Conservation (phyloP, 176 grass and related monocot genomes). For the Eremochloa ophiuroides region DNA sequence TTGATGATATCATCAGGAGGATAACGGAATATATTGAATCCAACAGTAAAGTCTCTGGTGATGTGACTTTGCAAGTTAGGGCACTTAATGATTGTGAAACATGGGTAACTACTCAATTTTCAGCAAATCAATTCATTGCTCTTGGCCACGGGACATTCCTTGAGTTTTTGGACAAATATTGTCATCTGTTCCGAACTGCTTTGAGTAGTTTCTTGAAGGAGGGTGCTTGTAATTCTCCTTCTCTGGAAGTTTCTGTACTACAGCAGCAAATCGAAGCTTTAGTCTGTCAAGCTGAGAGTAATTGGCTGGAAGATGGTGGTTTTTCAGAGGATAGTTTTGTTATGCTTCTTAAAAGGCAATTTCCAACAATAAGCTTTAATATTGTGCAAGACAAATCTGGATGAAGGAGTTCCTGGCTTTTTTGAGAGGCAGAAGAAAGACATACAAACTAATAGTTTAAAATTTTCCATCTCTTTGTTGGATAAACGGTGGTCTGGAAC, state of each 20-base stretch:
- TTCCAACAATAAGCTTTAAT: conserved; percentile 68
- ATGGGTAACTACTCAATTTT: conserved; percentile 60
- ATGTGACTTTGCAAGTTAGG: conserved; percentile 23
- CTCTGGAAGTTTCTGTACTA: conserved; percentile 47
- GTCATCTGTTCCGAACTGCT: conserved; percentile 40
- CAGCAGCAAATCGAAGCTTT: conserved; percentile 63
- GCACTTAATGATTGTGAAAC: conserved; percentile 68
- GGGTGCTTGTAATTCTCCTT: conserved; percentile 28
- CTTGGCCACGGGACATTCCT: conserved; percentile 81
- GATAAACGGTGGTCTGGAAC: conserved; percentile 57
- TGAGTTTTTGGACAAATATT: conserved; percentile 72
- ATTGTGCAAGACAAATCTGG: conserved; percentile 40
- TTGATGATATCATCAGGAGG: conserved; percentile 66
- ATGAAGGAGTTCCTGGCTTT: conserved; percentile 20
- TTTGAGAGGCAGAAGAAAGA: conserved; percentile 41
- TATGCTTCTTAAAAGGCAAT: conserved; percentile 75
- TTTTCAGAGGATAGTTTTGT: conserved; percentile 49
- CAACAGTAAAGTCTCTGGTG: conserved; percentile 31
- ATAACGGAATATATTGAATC: conserved; percentile 63
- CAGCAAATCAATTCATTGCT: conserved; percentile 64
- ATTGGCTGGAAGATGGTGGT: conserved; percentile 38
- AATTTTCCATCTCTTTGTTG: conserved; percentile 78
- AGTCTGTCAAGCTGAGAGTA: conserved; percentile 55
- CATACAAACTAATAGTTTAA: conserved; percentile 40
- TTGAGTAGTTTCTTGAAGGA: conserved; percentile 50